Evolutionary conservation across 768 basidiomycete species (phyloP).

Genomic region (Amanita inopinata): DNA sequence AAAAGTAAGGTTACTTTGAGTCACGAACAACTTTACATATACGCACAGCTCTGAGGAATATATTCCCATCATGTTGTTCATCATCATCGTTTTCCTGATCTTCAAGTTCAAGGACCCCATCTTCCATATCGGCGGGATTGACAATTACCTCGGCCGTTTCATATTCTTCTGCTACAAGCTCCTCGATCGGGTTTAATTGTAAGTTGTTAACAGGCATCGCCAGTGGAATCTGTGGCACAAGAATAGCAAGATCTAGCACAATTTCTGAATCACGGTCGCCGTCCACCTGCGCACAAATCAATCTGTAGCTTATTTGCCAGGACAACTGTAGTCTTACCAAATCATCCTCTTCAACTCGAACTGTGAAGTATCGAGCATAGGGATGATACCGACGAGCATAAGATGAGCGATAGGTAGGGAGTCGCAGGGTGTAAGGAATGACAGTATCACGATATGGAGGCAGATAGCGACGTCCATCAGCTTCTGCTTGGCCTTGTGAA

Average conservation of each 20-base stretch:
- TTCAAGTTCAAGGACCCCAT: not conserved
- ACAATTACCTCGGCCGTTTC: not conserved
- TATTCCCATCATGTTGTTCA: not conserved
- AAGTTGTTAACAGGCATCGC: not conserved
- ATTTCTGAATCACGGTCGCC: not conserved
- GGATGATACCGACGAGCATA: not conserved
- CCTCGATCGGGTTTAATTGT: not conserved
- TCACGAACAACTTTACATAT: too few relatives aligned
- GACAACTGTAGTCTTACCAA: not conserved
- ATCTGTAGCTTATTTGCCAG: not conserved
- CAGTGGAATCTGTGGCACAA: not conserved
- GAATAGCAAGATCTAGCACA: not conserved
- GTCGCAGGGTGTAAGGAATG: not conserved
- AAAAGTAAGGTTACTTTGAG: too few relatives aligned
- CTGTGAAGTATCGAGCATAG: not conserved
- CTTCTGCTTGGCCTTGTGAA: too few relatives aligned
- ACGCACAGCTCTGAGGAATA: not conserved
- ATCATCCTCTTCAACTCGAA: not conserved
- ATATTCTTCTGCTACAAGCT: not conserved
- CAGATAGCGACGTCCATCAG: too few relatives aligned
- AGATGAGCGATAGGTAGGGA: not conserved
- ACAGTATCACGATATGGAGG: not conserved
- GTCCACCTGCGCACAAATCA: not conserved
- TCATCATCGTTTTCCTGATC: not conserved
- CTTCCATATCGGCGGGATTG: not conserved